Evolutionary conservation across 768 basidiomycete species (phyloP), one percentile per base, ranked within the genome.

Genomic region (Boletellus ananas): DNA sequence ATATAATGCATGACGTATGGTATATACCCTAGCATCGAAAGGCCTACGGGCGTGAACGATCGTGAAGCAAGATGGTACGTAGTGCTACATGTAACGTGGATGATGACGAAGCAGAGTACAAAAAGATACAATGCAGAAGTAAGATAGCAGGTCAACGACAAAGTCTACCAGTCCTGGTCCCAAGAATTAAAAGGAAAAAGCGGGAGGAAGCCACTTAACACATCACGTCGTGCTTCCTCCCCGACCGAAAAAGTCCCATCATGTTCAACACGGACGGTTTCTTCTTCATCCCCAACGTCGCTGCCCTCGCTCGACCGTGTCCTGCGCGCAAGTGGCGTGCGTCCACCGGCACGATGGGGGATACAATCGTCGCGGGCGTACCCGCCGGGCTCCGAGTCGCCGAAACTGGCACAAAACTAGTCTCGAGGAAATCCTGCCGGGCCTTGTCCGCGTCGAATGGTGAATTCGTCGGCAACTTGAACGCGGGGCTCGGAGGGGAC

Each of bases 381-480:
- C 23, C 3, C 17, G 34, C 40, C 23, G 23, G 23, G 23, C 23
- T 23, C 23, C 51, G 52, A 20, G 55, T 43, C 43, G 18, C 51
- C 10, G 54, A 43, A 1, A 43, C 40, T 25, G 40, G 45, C 6
- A 14, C 60, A 53, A 78, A 79, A 31, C 76, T 77, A n/a, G 69
- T 60, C 14, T 70, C 68, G 54, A 78, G 51, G 47, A 79, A 79
- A 39, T 74, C 74, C 54, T 45, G 61, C 39, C 66, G 68, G 50
- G 70, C 65, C 17, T 59, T 61, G 12, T 66, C 66, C 3, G 58
- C 42, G 50, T 75, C 74, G 17, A 70, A 51, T 1, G 70, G 70
- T 6, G 69, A 69, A 55, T 73, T 69, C 34, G 63, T 63, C 11
- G 69, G 66, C 34, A 62, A 65, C 39, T 72, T 70, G 46, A 39